A percentile compares a stretch with the other conserved stretches of the same genome.
phyloP scores from a whole-genome alignment of 2,329 filamentous ascomycete genomes.

The Anthostomella pinea region DNA sequence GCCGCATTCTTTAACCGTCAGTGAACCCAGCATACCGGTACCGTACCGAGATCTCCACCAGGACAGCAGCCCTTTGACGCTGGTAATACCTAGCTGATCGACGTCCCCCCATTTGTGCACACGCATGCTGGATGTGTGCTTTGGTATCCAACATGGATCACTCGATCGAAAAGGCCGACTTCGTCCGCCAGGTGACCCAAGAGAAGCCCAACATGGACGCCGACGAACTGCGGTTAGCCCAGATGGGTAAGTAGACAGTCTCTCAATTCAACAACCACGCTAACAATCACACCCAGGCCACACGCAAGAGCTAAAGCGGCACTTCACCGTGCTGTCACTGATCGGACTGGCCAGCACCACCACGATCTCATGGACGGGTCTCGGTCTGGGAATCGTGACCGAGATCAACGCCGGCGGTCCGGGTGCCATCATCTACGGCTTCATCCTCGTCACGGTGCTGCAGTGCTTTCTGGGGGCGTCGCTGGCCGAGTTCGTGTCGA shows the following conservation, averaged over 20 bases:
- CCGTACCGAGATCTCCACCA: too few species aligned
- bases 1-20: too few species aligned
- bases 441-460: background rate
- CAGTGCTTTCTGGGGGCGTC: background rate
- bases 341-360: background rate
- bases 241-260: conserved; percentile 1
- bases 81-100: too few species aligned
- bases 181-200: too few species aligned
- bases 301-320: conserved; percentile 1
- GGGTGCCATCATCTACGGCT: conserved; percentile 1
- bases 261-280: background rate
- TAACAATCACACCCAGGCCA: background rate
- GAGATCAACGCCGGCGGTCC: background rate
- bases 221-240: conserved; percentile 1
- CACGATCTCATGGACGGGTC: background rate
- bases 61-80: too few species aligned
- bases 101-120: too few species aligned
- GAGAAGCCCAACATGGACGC: too few species aligned
- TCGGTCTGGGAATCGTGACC: background rate
- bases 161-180: too few species aligned
- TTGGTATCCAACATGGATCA: too few species aligned
- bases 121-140: too few species aligned
- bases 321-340: background rate
- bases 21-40: too few species aligned
- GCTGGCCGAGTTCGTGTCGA: background rate